A percentile compares a stretch with the other conserved stretches of the same genome.
Evolutionary conservation across 1,284 basidiomycete species (phyloP).

Genomic region (Puccinia triticina): DNA sequence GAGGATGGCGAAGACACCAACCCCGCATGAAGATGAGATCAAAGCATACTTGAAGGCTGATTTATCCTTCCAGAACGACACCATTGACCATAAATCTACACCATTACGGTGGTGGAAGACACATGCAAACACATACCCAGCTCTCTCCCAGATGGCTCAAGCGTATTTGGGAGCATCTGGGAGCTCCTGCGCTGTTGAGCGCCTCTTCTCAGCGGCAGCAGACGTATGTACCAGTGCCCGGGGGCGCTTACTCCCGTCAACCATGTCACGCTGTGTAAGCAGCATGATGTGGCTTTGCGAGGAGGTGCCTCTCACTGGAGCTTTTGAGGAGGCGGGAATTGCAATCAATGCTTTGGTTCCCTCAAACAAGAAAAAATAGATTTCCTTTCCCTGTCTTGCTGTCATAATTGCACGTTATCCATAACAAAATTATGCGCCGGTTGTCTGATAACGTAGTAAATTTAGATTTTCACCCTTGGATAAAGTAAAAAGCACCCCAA

Average conservation of each 20-base stretch:
- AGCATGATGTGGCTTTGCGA: too few relatives aligned
- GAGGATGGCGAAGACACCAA: neutral
- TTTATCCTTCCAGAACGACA: too few relatives aligned
- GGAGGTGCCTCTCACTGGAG: conserved; percentile 4
- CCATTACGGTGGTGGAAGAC: neutral
- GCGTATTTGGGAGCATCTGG: conserved; percentile 6
- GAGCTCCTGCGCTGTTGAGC: neutral
- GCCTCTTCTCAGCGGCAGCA: neutral
- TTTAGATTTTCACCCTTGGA: neutral
- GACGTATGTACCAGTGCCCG: neutral
- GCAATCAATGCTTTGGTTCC: neutral
- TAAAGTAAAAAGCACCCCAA: neutral
- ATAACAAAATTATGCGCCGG: too few relatives aligned
- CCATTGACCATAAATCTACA: neutral
- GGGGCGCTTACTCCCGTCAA: conserved; percentile 1
- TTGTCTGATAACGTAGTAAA: neutral
- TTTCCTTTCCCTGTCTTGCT: neutral
- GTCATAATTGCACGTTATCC: neutral
- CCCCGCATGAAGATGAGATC: neutral
- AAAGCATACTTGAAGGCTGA: neutral
- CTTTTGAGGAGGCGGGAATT: neutral
- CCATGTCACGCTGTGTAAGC: too few relatives aligned
- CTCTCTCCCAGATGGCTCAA: too few relatives aligned
- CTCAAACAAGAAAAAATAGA: neutral
- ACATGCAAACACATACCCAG: neutral